These are phyloP conservation scores for Metarhizium anisopliae DNA, from an alignment of 2,329 filamentous ascomycete genomes.

Conservation along the genomic window DNA sequence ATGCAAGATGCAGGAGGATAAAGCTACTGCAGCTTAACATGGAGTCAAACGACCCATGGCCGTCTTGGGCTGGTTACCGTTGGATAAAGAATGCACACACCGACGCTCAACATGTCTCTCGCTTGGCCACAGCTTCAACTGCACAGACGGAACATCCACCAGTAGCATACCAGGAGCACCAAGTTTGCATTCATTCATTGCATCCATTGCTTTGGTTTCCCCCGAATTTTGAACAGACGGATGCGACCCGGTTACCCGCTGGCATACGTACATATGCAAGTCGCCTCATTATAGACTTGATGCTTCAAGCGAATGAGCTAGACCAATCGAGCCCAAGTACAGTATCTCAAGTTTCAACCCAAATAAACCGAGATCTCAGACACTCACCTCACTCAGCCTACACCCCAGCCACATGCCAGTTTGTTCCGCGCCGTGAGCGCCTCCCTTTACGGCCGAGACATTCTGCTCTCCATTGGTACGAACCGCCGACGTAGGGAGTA, in stretches of 20 bases:
- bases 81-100: not conserved
- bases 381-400: not conserved
- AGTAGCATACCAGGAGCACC: not conserved
- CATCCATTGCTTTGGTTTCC: not conserved
- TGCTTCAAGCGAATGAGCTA: not conserved
- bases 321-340: not conserved
- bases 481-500: too few species aligned
- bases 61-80: not conserved
- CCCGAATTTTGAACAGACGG: not conserved
- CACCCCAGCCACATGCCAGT: not conserved
- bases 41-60: too few species aligned
- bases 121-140: not conserved
- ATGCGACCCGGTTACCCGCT: not conserved
- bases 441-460: not conserved
- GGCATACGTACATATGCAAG: not conserved
- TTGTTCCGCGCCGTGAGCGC: not conserved
- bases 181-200: not conserved
- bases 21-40: not conserved
- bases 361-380: not conserved
- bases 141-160: not conserved
- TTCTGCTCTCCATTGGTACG: not conserved
- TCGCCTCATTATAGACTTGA: not conserved
- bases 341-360: not conserved
- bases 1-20: not conserved
- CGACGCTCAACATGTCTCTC: not conserved